Percentiles rank a stretch among this genome's conserved stretches.
Conservation (phyloP, 2,329 filamentous ascomycete genomes). For the Hypoxylon sp. region DNA sequence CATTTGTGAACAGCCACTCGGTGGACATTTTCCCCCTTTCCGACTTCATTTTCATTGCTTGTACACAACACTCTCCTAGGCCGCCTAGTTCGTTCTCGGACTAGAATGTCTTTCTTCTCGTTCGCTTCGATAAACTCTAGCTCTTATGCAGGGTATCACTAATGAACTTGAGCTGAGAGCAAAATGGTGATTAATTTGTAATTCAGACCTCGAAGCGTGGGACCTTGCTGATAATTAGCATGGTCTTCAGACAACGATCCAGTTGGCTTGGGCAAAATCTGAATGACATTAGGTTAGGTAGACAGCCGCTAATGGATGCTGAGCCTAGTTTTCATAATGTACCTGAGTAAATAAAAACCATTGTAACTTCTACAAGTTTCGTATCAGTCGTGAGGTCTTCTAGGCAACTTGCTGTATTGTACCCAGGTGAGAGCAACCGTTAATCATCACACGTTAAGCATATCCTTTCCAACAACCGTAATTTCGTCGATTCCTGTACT, state of each 20-base stretch:
- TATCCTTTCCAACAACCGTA: too few relatives aligned
- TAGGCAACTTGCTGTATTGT: neutral
- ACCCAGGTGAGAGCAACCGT: neutral
- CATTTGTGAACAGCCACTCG: neutral
- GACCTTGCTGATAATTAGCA: neutral
- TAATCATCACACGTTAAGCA: neutral
- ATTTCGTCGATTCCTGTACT: too few relatives aligned
- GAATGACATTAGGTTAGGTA: neutral
- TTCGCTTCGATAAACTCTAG: neutral
- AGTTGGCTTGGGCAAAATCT: neutral
- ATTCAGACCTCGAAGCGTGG: neutral
- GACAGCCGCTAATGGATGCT: neutral
- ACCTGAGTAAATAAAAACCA: neutral
- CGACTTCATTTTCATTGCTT: neutral
- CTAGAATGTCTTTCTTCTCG: neutral
- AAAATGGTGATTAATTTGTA: neutral
- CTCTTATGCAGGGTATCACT: neutral
- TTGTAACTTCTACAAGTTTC: neutral
- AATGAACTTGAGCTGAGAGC: neutral
- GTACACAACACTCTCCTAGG: neutral
- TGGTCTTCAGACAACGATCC: neutral
- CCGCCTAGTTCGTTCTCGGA: neutral
- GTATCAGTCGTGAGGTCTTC: neutral
- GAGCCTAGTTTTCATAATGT: neutral
- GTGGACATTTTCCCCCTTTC: too few relatives aligned